These are phyloP conservation scores for Aspergillus sp. DNA, from an alignment of 2,329 filamentous ascomycete species.

Conservation along the genomic window DNA sequence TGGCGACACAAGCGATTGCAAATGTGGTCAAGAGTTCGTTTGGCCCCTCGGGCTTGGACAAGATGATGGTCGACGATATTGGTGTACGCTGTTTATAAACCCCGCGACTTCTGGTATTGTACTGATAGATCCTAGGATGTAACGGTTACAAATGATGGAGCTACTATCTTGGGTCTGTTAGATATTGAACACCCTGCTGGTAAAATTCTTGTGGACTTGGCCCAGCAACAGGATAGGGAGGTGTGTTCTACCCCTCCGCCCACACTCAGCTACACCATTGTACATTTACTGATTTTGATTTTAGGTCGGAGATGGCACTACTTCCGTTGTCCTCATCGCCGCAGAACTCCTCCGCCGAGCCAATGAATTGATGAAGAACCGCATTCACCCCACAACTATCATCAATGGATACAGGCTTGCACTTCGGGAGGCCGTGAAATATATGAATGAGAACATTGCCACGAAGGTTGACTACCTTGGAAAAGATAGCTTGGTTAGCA, in stretches of 20 bases:
- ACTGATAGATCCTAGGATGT: slow-evolving; percentile 66
- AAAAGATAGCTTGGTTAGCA: slow-evolving; percentile 85
- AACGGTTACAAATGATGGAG: slow-evolving; percentile 97
- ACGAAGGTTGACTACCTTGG: slow-evolving; percentile 91
- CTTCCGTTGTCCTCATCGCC: slow-evolving; percentile 94
- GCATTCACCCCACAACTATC: slow-evolving; percentile 98
- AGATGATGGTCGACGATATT: slow-evolving; percentile 99
- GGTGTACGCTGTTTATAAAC: slow-evolving; percentile 60
- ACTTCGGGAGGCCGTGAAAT: slow-evolving; percentile 93
- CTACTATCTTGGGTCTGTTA: slow-evolving; percentile 90
- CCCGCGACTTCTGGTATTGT: slow-evolving; percentile 17
- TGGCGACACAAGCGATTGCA: slow-evolving; percentile 93
- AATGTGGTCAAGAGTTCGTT: slow-evolving; percentile 99
- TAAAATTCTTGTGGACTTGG: slow-evolving; percentile 96
- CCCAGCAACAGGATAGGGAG: slow-evolving; percentile 98
- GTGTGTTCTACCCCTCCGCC: slow-evolving; percentile 26
- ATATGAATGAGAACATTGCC: slow-evolving; percentile 98
- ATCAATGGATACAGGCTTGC: slow-evolving; percentile 97
- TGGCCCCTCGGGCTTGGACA: slow-evolving; percentile 92
- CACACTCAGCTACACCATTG: background rate
- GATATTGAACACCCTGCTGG: slow-evolving; percentile 97
- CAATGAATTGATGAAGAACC: slow-evolving; percentile 99
- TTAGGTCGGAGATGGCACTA: slow-evolving; percentile 90
- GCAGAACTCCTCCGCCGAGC: slow-evolving; percentile 89
- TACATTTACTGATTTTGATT: background rate